Base-by-base conservation (phyloP, 2,329 filamentous ascomycete species). In the Dryadomyces quercivorus region DNA sequence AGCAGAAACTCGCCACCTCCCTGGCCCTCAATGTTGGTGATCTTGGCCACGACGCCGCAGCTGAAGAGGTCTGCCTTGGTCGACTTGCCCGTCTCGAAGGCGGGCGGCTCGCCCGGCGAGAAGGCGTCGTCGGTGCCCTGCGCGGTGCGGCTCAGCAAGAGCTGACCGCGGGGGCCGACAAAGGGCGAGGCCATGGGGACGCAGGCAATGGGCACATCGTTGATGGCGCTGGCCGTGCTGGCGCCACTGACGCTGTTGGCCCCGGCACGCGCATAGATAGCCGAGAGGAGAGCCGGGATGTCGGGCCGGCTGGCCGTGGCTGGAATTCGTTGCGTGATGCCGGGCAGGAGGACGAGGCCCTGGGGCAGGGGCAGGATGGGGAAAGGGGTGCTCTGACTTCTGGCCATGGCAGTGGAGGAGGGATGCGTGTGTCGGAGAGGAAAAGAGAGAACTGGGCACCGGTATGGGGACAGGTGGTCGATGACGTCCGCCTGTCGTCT, bases 241-340 rank as follows among this genome's bases (percentile, higher is more conserved):
- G 83, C 84, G 44, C 81, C 79, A 31, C 26, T 31, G 26, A 31
- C 8, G n/a, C 21, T 36, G 36, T 49, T 31, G 22, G 46, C 34
- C 38, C 48, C 76, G 31, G 84, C 84, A 61, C 84, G 82, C 63
- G 86, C 86, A 70, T 95, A 92, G 57, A 95, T 81, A 61, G 85
- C 84, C 20, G 90, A 87, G 55, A 98, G 82, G 47, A 97, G 80
- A 51, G 92, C 87, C 53, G 89, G 85, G 61, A 97, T 85, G 69
- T 97, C 93, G 61, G 88, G 83, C 52, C 92, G 88, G 68, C 85
- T 77, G 42, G 77, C 84, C 44, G 85, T 82, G 52, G 96, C 85
- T 54, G 88, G 83, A 60, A 97, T 86, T 62, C 91, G 86, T 62
- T 95, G 80, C 51, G 91, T 83, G 55, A 91, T 82, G 58, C 90